phyloP scores from a whole-genome alignment of 306 rosid species.

The Benincasa hispida region DNA sequence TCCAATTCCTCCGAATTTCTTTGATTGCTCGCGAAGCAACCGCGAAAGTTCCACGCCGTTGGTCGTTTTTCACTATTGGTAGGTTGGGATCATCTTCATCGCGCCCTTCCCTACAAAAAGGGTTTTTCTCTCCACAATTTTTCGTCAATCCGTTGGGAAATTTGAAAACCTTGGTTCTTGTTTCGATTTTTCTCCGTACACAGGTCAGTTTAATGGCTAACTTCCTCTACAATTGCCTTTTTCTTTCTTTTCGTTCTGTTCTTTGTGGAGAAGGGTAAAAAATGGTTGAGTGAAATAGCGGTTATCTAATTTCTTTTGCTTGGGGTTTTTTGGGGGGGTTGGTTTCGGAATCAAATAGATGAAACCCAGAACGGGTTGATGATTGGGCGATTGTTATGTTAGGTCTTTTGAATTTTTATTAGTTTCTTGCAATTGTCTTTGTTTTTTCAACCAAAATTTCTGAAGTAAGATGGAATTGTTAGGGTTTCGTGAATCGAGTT shows the following conservation, averaged over 20 bases:
- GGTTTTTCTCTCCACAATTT: background rate
- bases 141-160: background rate
- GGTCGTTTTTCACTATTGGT: background rate
- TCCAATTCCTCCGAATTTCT: background rate
- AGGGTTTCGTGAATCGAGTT: background rate
- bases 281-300: background rate
- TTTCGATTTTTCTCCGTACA: background rate
- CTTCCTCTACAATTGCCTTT: background rate
- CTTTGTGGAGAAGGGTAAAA: background rate
- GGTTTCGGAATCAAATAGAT: background rate
- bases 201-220: background rate
- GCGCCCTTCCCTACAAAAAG: background rate
- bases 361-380: background rate
- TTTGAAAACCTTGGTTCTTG: background rate
- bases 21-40: conserved; percentile 1
- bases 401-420: background rate
- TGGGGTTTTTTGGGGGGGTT: background rate
- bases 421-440: background rate
- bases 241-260: background rate
- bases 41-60: background rate
- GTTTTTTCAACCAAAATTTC: background rate
- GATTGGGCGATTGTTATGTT: background rate
- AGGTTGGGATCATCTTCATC: background rate
- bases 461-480: background rate
- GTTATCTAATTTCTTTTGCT: background rate